Base-by-base conservation (phyloP, 2,329 filamentous ascomycete species). In the Ceratocystis destructans region DNA sequence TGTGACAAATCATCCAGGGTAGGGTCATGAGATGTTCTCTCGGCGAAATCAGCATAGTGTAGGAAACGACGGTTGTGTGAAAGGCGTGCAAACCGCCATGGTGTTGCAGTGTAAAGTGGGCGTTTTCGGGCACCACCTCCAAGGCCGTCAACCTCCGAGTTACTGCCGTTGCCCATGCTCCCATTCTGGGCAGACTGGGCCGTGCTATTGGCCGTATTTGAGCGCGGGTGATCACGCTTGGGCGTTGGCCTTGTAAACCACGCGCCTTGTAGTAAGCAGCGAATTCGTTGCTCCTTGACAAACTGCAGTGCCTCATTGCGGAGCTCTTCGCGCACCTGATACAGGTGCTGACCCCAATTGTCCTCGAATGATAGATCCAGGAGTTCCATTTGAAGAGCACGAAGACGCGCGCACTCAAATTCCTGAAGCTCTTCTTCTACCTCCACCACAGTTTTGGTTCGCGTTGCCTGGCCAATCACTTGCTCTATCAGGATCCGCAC, bases 221-320 rank as follows among this genome's bases (percentile, higher is more conserved):
- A 73, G 72, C 75, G 72, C 74, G 77, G 70, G 64, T 72, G 73
- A 62, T 76, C 74, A 62, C 76, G 73, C 69, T 72, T 75, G 63
- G 77, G 74, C 10, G 76, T 72, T 4, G 81, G 75, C 75, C 81
- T 76, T 73, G 78, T 74, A 77, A 97, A 99, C 94, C 94, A 99
- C 8, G 88, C 86, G 5, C 94, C 94, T 70, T 90, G 83, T 3
- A 97, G 82, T 48, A 99, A 79, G 73, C 92, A 96, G 65, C 94
- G 83, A 69, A 97, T 89, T 46, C 94, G 86, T 75, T 99, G 94
- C 77, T 99, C 94, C 76, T 96, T 96, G 76, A 97, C 89, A 73
- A 99, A 99, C 72, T 96, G 90, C 65, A 96, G 78, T 10, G 93
- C 91, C 75, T 99, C 94, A 71, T 93, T 86, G 71, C 90, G 88